Evolutionary conservation across 164 flowering plant genomes (phyloP), one percentile per base, ranked within the genome.

Genomic region (Santalum album): DNA sequence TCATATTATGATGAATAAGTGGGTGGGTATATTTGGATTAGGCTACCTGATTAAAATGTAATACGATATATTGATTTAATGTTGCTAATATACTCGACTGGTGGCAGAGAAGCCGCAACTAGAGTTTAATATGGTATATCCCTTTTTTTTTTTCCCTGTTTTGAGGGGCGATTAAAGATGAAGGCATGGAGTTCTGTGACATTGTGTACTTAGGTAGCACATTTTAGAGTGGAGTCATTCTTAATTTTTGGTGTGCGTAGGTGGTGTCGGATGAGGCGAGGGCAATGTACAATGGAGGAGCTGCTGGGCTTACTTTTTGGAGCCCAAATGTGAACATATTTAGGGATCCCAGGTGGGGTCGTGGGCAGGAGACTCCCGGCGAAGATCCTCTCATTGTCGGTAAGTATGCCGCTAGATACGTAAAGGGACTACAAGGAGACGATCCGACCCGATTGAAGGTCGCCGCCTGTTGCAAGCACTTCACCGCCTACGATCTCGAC

Each of bases 361-460:
- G 97, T 0, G 96, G 96, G 26, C 97, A 90, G 75, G 97, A 90
- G 68, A 90, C 97, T 29, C 97, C 97, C 66, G 97, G 97, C 25
- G 97, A 90, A 51, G 97, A 90, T 42, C 97, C 97, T 7, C 45
- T 76, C 1, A 21, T 90, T 0, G 87, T 80, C 49, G 86, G 86
- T 40, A 60, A 62, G 20, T 90, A 90, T 46, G 96, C 94, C 0
- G 83, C 84, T 16, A 73, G 78, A 53, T 90, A 85, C 53, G 96
- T 85, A 0, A 60, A 72, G 17, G 97, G 97, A 0, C 62, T 90
- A 25, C 97, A 90, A 67, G 97, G 95, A 0, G 53, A 23, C 15
- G 77, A 65, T 58, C 71, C 72, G 21, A 57, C 64, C 68, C 75
- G 83, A 51, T 65, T 90, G 62, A 90, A 90, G 65, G 90, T 90